Evolutionary conservation across 768 basidiomycete species (phyloP).

Genomic region (Amanita pseudoporphyria): DNA sequence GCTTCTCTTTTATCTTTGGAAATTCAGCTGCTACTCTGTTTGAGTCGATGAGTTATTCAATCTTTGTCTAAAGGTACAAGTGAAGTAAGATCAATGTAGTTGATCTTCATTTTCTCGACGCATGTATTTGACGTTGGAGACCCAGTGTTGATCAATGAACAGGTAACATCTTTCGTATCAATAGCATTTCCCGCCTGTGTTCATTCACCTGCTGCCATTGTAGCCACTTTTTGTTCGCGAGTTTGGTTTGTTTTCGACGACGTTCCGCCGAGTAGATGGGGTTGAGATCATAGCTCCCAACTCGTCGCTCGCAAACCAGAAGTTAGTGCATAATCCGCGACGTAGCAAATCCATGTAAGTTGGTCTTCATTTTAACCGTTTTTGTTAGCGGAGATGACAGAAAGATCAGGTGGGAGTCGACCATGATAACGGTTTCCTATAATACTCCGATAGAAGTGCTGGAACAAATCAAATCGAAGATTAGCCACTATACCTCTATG

Average conservation of each 20-base stretch:
- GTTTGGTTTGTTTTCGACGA: conserved; percentile 73
- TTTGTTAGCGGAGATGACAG: neutral
- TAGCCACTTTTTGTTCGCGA: conserved; percentile 52
- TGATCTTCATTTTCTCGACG: conserved; percentile 80
- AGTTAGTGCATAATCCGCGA: conserved; percentile 71
- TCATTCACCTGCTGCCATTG: neutral
- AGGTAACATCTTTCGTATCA: conserved; percentile 23
- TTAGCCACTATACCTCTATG: conserved; percentile 47
- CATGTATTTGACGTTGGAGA: conserved; percentile 85
- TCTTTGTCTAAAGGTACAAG: neutral
- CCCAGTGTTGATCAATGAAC: conserved; percentile 71
- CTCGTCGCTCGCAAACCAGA: conserved; percentile 55
- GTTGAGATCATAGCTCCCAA: conserved; percentile 77
- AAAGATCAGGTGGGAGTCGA: conserved; percentile 52
- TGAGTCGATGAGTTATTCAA: conserved; percentile 45
- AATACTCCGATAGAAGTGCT: conserved; percentile 62
- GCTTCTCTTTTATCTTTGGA: conserved; percentile 81
- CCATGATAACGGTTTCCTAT: conserved; percentile 55
- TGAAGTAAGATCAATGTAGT: conserved; percentile 24
- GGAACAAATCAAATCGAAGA: conserved; percentile 51
- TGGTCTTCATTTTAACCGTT: neutral
- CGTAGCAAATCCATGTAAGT: conserved; percentile 66
- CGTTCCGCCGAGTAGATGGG: conserved; percentile 72
- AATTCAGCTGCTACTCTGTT: conserved; percentile 73
- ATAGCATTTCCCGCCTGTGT: neutral